Evolutionary conservation across 2,329 filamentous ascomycete genomes (phyloP).

Genomic region (Pestalotiopsis sp.): DNA sequence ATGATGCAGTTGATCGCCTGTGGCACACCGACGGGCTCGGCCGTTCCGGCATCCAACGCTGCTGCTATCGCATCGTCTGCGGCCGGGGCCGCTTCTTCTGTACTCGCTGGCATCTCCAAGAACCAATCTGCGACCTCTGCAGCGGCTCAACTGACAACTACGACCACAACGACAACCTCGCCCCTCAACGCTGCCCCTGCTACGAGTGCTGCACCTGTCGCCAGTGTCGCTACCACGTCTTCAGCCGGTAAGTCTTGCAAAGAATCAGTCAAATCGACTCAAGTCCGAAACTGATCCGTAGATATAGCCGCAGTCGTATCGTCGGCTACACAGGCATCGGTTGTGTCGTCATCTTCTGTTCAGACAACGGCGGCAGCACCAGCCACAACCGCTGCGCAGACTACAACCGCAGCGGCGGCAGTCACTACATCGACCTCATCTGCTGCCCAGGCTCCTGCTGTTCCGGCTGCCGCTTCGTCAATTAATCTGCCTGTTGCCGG

Average conservation of each 20-base stretch:
- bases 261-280: not conserved
- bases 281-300: slow-evolving; percentile 2
- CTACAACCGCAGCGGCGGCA: not conserved
- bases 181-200: not conserved
- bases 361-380: not conserved
- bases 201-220: not conserved
- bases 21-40: slow-evolving; percentile 22
- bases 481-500: slow-evolving; percentile 15
- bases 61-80: slow-evolving; percentile 28
- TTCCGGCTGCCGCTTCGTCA: slow-evolving; percentile 20
- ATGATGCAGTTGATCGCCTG: slow-evolving; percentile 33
- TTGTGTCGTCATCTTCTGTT: not conserved
- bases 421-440: not conserved
- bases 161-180: not conserved
- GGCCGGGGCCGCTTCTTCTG: slow-evolving; percentile 23
- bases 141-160: not conserved
- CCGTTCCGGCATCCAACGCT: slow-evolving; percentile 24
- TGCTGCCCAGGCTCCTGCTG: slow-evolving; percentile 13
- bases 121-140: not conserved
- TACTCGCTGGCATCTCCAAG: not conserved
- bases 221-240: not conserved
- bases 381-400: not conserved
- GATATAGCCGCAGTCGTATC: slow-evolving; percentile 12
- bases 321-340: not conserved
- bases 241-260: not conserved